A percentile compares a stretch with the other conserved stretches of the same genome.
phyloP scores from a whole-genome alignment of 1,284 basidiomycete genomes.

The Quambalaria eucalypti region DNA sequence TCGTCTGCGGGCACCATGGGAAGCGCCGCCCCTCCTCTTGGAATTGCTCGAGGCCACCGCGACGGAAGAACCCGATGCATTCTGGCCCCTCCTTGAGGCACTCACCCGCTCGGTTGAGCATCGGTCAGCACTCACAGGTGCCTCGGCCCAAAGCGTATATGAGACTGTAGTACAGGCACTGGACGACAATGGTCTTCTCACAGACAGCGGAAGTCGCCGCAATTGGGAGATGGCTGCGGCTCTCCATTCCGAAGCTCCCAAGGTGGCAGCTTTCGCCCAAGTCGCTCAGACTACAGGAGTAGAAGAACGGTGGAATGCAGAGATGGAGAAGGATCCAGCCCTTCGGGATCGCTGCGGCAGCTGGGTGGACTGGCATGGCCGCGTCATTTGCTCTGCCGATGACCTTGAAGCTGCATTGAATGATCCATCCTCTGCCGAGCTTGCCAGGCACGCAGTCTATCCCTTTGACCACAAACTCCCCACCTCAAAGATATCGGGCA shows the following conservation, averaged over 20 bases:
- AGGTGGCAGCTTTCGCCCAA: constrained; percentile 36
- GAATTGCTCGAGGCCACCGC: constrained; percentile 66
- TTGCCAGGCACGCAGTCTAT: background rate
- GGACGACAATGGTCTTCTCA: constrained; percentile 3
- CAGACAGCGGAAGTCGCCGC: constrained; percentile 6
- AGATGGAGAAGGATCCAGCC: background rate
- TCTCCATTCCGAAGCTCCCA: constrained; percentile 24
- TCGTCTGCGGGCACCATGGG: constrained; percentile 70
- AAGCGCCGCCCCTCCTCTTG: constrained; percentile 62
- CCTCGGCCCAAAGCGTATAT: constrained; percentile 6
- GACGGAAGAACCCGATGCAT: constrained; percentile 17
- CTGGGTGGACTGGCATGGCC: constrained; percentile 21
- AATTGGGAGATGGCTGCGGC: constrained; percentile 29
- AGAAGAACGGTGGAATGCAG: background rate
- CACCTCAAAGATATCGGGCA: background rate
- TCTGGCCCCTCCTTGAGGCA: constrained; percentile 19
- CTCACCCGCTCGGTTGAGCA: background rate
- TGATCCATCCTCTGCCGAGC: background rate
- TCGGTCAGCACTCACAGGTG: background rate
- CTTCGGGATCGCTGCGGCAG: constrained; percentile 15
- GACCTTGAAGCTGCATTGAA: constrained; percentile 13
- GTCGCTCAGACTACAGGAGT: constrained; percentile 18
- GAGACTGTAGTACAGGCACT: background rate
- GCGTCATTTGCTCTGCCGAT: constrained; percentile 20
- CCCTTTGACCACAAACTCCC: constrained; percentile 24